Percentiles rank a stretch among this genome's conserved stretches.
Evolutionary conservation across 2,329 filamentous ascomycete genomes (phyloP).

Genomic region (Incumbomyces lentus): DNA sequence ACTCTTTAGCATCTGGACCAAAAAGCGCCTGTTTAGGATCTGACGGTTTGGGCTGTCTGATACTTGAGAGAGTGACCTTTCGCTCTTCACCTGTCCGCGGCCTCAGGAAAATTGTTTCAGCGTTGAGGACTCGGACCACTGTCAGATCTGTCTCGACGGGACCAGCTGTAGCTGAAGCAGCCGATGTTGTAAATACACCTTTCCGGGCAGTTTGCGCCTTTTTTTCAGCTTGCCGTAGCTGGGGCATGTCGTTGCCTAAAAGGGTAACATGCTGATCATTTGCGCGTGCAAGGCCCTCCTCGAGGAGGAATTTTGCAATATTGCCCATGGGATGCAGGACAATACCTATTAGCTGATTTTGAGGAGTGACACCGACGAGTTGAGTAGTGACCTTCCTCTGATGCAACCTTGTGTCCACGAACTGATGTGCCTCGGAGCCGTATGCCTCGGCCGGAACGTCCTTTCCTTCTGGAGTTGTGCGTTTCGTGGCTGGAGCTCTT

Average conservation of each 20-base stretch:
- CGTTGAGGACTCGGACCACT: slow-evolving; percentile 75
- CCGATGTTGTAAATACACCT: slow-evolving; percentile 72
- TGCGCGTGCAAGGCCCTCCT: slow-evolving; percentile 81
- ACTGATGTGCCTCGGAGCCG: slow-evolving; percentile 78
- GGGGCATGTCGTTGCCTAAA: slow-evolving; percentile 78
- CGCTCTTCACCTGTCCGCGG: slow-evolving; percentile 79
- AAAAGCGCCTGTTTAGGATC: slow-evolving; percentile 83
- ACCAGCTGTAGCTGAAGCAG: slow-evolving; percentile 50
- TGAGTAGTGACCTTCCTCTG: slow-evolving; percentile 77
- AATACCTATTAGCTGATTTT: slow-evolving; percentile 80
- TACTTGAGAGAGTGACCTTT: slow-evolving; percentile 82
- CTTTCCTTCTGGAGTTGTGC: slow-evolving; percentile 66
- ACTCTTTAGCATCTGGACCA: slow-evolving; percentile 90
- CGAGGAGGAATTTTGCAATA: slow-evolving; percentile 82
- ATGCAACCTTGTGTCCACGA: slow-evolving; percentile 74
- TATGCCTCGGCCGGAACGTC: slow-evolving; percentile 79
- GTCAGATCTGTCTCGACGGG: slow-evolving; percentile 61
- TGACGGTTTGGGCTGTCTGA: slow-evolving; percentile 80
- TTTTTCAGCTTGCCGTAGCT: slow-evolving; percentile 77
- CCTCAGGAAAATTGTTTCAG: slow-evolving; percentile 78
- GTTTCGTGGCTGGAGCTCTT: slow-evolving; percentile 78
- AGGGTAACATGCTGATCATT: slow-evolving; percentile 93
- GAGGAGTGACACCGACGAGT: slow-evolving; percentile 76
- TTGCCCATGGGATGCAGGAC: slow-evolving; percentile 83
- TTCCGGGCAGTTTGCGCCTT: slow-evolving; percentile 65